These are phyloP conservation scores for Quercus tomentella DNA, from an alignment of 331 rosid species.

Conservation along the genomic window DNA sequence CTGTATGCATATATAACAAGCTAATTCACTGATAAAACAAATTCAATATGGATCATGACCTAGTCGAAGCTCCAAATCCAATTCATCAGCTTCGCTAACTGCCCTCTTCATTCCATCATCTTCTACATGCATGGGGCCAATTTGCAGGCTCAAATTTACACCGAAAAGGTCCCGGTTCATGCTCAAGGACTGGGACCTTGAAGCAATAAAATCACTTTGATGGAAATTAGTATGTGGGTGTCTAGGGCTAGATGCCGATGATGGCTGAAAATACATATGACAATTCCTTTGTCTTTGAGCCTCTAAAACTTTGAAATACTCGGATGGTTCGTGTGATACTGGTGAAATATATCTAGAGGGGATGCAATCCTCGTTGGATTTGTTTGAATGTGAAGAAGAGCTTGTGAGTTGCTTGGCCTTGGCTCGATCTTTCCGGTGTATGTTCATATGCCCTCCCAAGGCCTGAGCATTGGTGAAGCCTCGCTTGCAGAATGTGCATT, in stretches of 20 bases:
- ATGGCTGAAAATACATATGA: conserved; percentile 27
- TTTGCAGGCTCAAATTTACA: conserved; percentile 56
- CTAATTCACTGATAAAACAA: conserved; percentile 1
- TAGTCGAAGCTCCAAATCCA: conserved; percentile 85
- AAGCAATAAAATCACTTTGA: conserved; percentile 19
- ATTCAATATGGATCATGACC: conserved; percentile 41
- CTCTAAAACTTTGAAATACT: conserved; percentile 21
- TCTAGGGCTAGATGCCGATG: conserved; percentile 26
- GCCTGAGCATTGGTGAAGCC: conserved; percentile 93
- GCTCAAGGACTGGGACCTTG: conserved; percentile 24
- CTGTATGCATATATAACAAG: not conserved
- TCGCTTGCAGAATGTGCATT: conserved; percentile 75
- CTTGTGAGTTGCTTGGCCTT: conserved; percentile 37
- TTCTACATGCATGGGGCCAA: conserved; percentile 36
- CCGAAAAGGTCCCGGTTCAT: conserved; percentile 43
- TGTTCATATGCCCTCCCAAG: conserved; percentile 56
- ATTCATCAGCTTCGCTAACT: conserved; percentile 30
- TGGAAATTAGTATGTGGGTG: conserved; percentile 12
- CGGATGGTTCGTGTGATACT: conserved; percentile 12
- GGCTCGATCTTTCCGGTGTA: conserved; percentile 71
- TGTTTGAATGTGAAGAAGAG: conserved; percentile 3
- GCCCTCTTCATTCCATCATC: conserved; percentile 28
- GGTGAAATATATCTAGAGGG: conserved; percentile 18
- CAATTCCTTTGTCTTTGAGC: conserved; percentile 33
- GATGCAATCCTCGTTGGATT: conserved; percentile 22